phyloP scores from a whole-genome alignment of 208 protist species.

The Phytomonas francai region DNA sequence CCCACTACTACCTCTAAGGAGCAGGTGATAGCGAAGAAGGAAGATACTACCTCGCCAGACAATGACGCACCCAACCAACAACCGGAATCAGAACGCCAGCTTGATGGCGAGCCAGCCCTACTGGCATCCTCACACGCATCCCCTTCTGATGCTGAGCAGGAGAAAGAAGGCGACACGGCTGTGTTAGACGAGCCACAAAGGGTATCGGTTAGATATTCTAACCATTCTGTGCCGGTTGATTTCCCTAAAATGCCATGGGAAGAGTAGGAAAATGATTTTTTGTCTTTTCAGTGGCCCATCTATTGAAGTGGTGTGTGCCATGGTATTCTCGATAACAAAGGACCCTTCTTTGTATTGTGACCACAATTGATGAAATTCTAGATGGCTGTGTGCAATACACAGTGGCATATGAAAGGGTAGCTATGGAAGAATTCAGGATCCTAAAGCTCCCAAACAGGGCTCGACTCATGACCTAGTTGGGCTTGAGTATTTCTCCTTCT shows the following conservation, averaged over 20 bases:
- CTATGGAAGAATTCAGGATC: not conserved
- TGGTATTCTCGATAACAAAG: not conserved
- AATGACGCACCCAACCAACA: not conserved
- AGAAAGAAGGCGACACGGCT: not conserved
- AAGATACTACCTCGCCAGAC: not conserved
- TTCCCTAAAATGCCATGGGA: slow-evolving; percentile 86
- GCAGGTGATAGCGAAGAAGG: not conserved
- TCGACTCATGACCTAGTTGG: not conserved
- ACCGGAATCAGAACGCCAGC: not conserved
- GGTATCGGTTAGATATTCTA: not conserved
- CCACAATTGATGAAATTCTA: not conserved
- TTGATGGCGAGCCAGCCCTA: not conserved
- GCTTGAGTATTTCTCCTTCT: not conserved
- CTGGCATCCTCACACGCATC: not conserved
- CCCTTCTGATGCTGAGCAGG: not conserved
- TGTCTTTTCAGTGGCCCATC: slow-evolving; percentile 3
- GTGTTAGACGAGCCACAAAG: slow-evolving; percentile 3
- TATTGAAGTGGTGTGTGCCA: not conserved
- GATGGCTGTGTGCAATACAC: not conserved
- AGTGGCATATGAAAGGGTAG: not conserved
- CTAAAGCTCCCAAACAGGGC: not conserved
- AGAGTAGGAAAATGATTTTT: slow-evolving; percentile 40
- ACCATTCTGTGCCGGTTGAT: slow-evolving; percentile 14
- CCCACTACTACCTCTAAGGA: not conserved
- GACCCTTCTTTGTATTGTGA: not conserved